phyloP scores from a whole-genome alignment of 306 rosid species.

The Coriaria nepalensis region DNA sequence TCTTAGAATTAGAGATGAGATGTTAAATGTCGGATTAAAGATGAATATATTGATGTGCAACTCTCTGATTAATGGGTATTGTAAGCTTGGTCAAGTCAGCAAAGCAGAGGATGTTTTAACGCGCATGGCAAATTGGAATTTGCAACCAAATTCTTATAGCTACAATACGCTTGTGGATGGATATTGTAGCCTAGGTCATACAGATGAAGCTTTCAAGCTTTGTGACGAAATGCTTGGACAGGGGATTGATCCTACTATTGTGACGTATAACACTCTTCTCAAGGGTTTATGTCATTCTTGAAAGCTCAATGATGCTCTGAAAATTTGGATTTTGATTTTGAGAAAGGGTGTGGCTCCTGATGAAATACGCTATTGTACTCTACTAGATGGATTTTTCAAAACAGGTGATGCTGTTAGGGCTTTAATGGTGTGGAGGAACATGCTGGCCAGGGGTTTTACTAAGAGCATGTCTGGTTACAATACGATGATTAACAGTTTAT shows the following conservation, averaged over 20 bases:
- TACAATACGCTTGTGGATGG: constrained; percentile 35
- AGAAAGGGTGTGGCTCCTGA: constrained; percentile 44
- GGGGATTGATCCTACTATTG: constrained; percentile 41
- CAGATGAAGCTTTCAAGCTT: constrained; percentile 28
- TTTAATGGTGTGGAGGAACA: constrained; percentile 47
- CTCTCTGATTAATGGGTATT: constrained; percentile 60
- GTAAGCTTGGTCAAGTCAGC: constrained; percentile 35
- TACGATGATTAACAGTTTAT: constrained; percentile 61
- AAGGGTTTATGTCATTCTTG: constrained; percentile 44
- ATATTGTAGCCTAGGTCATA: constrained; percentile 21
- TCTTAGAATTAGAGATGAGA: constrained; percentile 50
- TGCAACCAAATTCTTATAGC: constrained; percentile 39
- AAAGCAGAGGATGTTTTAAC: constrained; percentile 37
- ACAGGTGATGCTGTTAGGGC: constrained; percentile 48
- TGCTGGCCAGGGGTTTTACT: constrained; percentile 39
- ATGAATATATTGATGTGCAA: constrained; percentile 58
- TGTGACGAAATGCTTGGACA: constrained; percentile 46
- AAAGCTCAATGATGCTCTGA: constrained; percentile 37
- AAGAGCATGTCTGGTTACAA: constrained; percentile 47
- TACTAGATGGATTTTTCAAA: constrained; percentile 58
- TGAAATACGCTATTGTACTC: constrained; percentile 62
- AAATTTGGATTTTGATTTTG: constrained; percentile 49
- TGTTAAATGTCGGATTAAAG: constrained; percentile 42
- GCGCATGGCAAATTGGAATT: constrained; percentile 36
- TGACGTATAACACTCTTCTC: constrained; percentile 61